Percentiles rank a stretch among this genome's conserved stretches.
Evolutionary conservation across 768 basidiomycete genomes (phyloP).

Genomic region (Podaxis sp.): DNA sequence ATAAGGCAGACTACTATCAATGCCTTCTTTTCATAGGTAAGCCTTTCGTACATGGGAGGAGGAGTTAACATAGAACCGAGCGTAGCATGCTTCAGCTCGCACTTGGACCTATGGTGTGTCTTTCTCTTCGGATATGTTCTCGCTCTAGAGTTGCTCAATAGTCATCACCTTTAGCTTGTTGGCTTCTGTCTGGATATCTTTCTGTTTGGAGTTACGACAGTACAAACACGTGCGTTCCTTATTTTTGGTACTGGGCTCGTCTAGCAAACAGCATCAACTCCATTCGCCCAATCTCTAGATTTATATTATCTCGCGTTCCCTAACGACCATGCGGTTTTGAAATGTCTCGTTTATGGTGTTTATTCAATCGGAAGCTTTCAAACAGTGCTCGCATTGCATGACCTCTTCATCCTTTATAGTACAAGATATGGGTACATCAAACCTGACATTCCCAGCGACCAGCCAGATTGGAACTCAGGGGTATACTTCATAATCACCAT

Average conservation of each 20-base stretch:
- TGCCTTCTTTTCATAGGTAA: conserved; percentile 6
- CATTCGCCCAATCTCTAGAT: background rate
- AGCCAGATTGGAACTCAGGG: conserved; percentile 4
- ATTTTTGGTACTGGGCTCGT: background rate
- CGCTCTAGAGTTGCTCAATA: background rate
- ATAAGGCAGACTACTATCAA: background rate
- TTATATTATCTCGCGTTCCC: conserved; percentile 16
- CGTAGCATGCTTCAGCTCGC: background rate
- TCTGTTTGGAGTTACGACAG: conserved; percentile 7
- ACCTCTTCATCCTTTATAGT: conserved; percentile 1
- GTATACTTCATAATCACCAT: background rate
- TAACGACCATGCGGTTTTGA: conserved; percentile 4
- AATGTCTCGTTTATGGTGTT: conserved; percentile 11
- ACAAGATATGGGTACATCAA: conserved; percentile 6
- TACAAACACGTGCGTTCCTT: conserved; percentile 1
- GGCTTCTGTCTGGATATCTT: conserved; percentile 9
- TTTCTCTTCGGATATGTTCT: background rate
- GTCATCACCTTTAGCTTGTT: background rate
- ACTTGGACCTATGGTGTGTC: conserved; percentile 3
- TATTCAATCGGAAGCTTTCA: conserved; percentile 5
- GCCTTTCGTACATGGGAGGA: background rate
- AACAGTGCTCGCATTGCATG: conserved; percentile 5
- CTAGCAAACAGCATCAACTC: background rate
- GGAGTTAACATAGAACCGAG: no score
- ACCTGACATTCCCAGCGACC: background rate